Percentiles rank a stretch among this genome's conserved stretches.
Conservation (phyloP, 257 asterid genomes). For the Eustoma russellianum region DNA sequence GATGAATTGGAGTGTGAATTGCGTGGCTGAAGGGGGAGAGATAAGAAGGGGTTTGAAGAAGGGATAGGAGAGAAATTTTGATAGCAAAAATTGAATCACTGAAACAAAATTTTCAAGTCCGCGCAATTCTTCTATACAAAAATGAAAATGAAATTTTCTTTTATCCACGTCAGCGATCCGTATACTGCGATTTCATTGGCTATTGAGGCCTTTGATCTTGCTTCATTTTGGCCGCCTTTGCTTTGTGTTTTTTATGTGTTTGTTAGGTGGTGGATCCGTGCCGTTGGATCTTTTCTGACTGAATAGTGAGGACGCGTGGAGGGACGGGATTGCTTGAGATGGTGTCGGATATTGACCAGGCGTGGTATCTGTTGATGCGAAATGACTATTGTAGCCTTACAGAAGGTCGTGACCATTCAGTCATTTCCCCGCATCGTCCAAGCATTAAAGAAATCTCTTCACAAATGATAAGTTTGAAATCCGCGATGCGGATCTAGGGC, state of each 20-base stretch:
- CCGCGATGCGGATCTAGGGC: constrained; percentile 16
- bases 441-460: constrained; percentile 29
- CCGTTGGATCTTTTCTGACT: constrained; percentile 26
- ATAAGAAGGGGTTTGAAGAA: constrained; percentile 41
- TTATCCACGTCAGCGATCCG: constrained; percentile 57
- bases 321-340: constrained; percentile 7
- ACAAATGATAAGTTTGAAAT: constrained; percentile 23
- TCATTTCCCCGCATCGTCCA: constrained; percentile 43
- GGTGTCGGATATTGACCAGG: constrained; percentile 11
- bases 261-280: constrained; percentile 21
- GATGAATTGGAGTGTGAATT: constrained; percentile 19
- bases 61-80: constrained; percentile 34
- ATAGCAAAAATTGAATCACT: constrained; percentile 28
- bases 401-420: constrained; percentile 37
- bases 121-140: constrained; percentile 56
- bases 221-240: constrained; percentile 18
- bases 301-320: constrained; percentile 28
- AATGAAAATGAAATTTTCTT: too few species aligned
- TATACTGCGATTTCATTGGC: constrained; percentile 13
- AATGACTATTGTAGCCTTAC: constrained; percentile 50
- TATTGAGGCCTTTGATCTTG: neutral
- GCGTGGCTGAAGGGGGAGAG: constrained; percentile 39
- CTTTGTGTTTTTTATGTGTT: constrained; percentile 78
- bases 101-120: constrained; percentile 69
- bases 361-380: constrained; percentile 1